Base-by-base conservation (phyloP, 148 eudicot species). In the Suaeda aralocaspica region DNA sequence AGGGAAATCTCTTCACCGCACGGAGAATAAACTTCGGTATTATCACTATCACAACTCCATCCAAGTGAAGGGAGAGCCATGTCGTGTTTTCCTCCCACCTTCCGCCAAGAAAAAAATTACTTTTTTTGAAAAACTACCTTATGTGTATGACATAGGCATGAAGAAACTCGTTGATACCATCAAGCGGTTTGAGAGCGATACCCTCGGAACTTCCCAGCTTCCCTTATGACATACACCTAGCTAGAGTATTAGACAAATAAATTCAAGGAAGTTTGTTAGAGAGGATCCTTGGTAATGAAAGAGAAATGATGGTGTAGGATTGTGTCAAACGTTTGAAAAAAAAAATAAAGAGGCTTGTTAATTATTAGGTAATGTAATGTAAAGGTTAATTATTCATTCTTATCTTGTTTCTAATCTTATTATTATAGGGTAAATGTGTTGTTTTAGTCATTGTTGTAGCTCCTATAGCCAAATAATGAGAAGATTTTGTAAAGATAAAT, bases 31-130 rank as follows among this genome's bases (percentile, higher is more conserved):
- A 56, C 82, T 87, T 77, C 80, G 85, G n/a, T 87, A 84, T 71
- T 87, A 82, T 28, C 88, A 87, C 66, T 87, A 87, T 85, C 91
- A 87, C 71, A 73, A 84, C 70, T 70, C 86, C 0, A 80, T 84
- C 64, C 73, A 78, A 65, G 73, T 80, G 29, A 44, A 63, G 18
- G 79, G 60, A 1, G 91, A 87, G 78, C 88, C 80, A 12, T 87
- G 91, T 56, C 77, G 78, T 9, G 60, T 76, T 4, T 70, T 84
- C 72, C 78, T 85, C 66, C 84, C 86, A 13, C 71, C 82, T n/a
- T 73, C 86, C 5, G 77, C 84, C 56, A 76, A 77, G 78, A 34
- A 60, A 15, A 49, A 46, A 21, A 73, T 78, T 0, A 70, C 82
- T 34, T 28, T 64, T 39, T 60, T 73, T 39, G 76, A 85, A 28